A percentile compares a stretch with the other conserved stretches of the same genome.
These are phyloP conservation scores for Xylariaceae sp. DNA, from an alignment of 2,329 filamentous ascomycete genomes.

Conservation along the genomic window DNA sequence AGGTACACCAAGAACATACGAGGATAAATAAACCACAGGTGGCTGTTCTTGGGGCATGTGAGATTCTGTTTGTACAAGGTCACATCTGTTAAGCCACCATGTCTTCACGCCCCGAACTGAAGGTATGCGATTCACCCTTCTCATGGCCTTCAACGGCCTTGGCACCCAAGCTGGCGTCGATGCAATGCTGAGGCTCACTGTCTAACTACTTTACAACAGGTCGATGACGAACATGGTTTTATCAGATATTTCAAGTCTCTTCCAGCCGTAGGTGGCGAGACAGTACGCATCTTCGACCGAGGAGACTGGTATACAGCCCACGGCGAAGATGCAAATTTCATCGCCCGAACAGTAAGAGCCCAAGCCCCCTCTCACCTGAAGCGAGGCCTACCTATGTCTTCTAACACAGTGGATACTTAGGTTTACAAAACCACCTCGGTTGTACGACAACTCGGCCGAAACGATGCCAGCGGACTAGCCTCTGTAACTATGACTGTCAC, in stretches of 20 bases:
- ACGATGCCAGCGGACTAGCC: constrained; percentile 74
- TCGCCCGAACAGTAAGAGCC: constrained; percentile 62
- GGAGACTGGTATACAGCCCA: constrained; percentile 96
- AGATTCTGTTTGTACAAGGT: not conserved
- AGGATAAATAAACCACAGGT: no score
- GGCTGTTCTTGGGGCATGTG: no score
- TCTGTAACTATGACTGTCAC: constrained; percentile 95
- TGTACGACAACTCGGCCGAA: constrained; percentile 79
- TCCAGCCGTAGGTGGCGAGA: constrained; percentile 62
- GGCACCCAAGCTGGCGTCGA: not conserved
- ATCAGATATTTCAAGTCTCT: constrained; percentile 95
- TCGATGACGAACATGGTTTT: constrained; percentile 95
- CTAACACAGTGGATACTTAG: no score
- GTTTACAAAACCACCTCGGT: constrained; percentile 98
- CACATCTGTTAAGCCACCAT: constrained; percentile 29
- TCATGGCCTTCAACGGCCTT: not conserved
- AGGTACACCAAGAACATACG: no score
- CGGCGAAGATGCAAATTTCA: constrained; percentile 76
- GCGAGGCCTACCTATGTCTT: not conserved
- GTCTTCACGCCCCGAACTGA: constrained; percentile 52
- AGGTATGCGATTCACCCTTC: constrained; percentile 28
- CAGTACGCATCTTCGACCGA: constrained; percentile 86
- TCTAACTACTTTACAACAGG: constrained; percentile 42
- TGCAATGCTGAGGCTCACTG: not conserved
- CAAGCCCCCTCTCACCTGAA: not conserved